Percentiles rank a stretch among this genome's conserved stretches.
Evolutionary conservation across 202 grass and related monocot genomes (phyloP).

Genomic region (Bolboschoenoplectus hybrid): DNA sequence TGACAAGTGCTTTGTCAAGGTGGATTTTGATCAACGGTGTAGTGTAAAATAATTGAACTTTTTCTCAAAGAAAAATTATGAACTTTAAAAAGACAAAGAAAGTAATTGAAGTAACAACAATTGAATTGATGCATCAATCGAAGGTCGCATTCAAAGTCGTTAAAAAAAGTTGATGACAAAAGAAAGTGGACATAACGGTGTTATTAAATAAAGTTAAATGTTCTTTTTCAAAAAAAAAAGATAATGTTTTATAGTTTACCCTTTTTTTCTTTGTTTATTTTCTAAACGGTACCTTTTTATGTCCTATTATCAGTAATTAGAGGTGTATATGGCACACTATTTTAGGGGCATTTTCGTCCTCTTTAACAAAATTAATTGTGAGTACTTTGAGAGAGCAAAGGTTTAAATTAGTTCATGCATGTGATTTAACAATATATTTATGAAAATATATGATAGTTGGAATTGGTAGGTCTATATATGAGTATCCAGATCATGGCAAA

Average conservation of each 20-base stretch:
- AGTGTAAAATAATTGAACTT: conserved; percentile 26
- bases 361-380: no score
- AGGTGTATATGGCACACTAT: neutral
- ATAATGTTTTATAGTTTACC: neutral
- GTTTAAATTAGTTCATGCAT: neutral
- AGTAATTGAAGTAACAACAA: neutral
- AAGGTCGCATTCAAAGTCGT: conserved; percentile 38
- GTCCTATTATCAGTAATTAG: neutral
- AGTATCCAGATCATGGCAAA: neutral
- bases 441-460: neutral
- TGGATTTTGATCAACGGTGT: conserved; percentile 27
- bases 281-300: neutral
- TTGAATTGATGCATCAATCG: conserved; percentile 7
- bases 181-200: conserved; percentile 8
- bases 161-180: conserved; percentile 34
- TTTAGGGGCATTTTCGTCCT: neutral
- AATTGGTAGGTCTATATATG: neutral
- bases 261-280: neutral
- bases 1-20: conserved; percentile 26
- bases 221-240: no score
- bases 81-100: neutral
- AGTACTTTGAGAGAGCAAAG: no score
- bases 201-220: conserved; percentile 25
- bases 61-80: neutral
- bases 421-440: neutral